Conservation (phyloP, 106 monocot species). For the Platanthera guangdongensis region DNA sequence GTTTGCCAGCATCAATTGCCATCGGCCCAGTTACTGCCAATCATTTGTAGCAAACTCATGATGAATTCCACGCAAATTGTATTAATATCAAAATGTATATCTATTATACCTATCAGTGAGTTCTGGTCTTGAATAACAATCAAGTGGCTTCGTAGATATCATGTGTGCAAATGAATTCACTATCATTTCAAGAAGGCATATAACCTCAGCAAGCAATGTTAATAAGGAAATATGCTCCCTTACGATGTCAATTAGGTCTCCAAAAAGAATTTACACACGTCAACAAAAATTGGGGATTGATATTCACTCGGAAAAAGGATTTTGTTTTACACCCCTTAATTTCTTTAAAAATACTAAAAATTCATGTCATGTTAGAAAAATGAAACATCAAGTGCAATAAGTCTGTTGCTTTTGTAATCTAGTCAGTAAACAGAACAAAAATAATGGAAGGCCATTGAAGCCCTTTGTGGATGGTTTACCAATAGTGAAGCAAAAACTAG, state of each 20-base stretch:
- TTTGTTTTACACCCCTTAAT: too few species aligned
- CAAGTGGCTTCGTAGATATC: slow-evolving; percentile 85
- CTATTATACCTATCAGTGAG: slow-evolving; percentile 51
- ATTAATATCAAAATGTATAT: background rate
- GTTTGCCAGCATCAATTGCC: slow-evolving; percentile 95
- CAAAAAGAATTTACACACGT: background rate
- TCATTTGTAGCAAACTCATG: slow-evolving; percentile 9
- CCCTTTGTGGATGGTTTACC: too few species aligned
- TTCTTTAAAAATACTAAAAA: too few species aligned
- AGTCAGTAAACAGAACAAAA: too few species aligned
- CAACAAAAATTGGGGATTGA: too few species aligned
- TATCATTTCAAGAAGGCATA: slow-evolving; percentile 93
- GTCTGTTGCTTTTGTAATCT: too few species aligned
- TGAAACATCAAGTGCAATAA: too few species aligned
- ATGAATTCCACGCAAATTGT: background rate
- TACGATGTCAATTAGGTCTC: slow-evolving; percentile 79
- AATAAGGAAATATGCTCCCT: slow-evolving; percentile 72
- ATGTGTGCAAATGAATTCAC: slow-evolving; percentile 97
- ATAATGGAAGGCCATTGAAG: too few species aligned
- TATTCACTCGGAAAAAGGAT: too few species aligned
- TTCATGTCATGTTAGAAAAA: too few species aligned
- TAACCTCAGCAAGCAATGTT: slow-evolving; percentile 81
- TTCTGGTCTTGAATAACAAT: slow-evolving; percentile 82
- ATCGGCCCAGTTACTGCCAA: slow-evolving; percentile 75
- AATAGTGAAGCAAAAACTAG: too few species aligned